Base-by-base conservation (phyloP, 1,139 yeast species). In the Arxiozyma slooffiae region DNA sequence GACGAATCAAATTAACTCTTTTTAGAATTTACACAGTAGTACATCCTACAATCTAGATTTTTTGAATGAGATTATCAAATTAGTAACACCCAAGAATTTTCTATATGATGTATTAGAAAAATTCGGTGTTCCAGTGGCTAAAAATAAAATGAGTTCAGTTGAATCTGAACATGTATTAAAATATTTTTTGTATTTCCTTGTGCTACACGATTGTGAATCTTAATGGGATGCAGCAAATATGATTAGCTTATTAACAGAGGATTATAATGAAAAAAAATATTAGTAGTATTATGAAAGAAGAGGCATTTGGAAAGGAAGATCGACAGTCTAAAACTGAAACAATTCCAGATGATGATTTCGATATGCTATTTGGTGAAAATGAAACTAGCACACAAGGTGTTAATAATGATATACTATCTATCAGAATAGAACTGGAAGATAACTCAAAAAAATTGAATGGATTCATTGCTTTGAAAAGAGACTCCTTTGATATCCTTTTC, bases 21-120 rank as follows among this genome's bases (percentile, higher is more conserved):
- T 66, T 48, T 64, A 68, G 69, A 64, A 62, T 53, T 52, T 66
- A 43, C 69, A 66, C 48, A 64, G 68, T 42, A 64, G 69, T 51
- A 64, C 68, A 3, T 66, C 63, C 49, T 66, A 63, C 48, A 66
- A 66, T 48, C 52, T 63, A 37, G 69, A 66, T 50, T 66, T 63
- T 47, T 45, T 66, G 48, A 51, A 54, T 17, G 60, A 60, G 24
- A 52, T 66, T n/a, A 58, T 64, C 21, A 49, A 57, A 18, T 42
- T 65, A 14, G 54, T 64, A 1, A 57, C 66, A 1, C 67, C 67
- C 1, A 56, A 50, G 21, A 54, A 51, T 24, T 66, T 64, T 45
- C 47, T 66, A n/a, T 43, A 48, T 16, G 67, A 63, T 50, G 60
- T 62, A 1, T 50, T 63, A 26, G 55, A 54, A 48, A 61, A 64